phyloP scores from a whole-genome alignment of 2,329 filamentous ascomycete genomes.

The Penicillium hordei region DNA sequence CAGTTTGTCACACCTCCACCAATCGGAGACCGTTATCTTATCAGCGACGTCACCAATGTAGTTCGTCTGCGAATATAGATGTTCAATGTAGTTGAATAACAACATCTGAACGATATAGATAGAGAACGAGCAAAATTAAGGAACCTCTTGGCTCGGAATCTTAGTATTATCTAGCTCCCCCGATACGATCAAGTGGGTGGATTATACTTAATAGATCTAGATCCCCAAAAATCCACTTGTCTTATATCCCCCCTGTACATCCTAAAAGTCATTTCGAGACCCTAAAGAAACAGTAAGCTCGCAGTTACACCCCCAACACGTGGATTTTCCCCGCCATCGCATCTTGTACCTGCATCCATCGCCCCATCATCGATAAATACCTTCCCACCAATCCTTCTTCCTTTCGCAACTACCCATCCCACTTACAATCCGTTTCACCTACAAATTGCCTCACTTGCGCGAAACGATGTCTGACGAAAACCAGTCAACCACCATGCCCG shows the following conservation, averaged over 20 bases:
- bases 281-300: not conserved
- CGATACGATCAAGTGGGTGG: not conserved
- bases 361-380: not conserved
- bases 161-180: not conserved
- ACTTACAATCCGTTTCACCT: not conserved
- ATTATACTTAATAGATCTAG: not conserved
- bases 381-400: not conserved
- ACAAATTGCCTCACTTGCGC: not conserved
- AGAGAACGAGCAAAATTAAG: not conserved
- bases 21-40: slow-evolving; percentile 31
- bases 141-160: not conserved
- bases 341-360: slow-evolving; percentile 3
- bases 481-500: not conserved
- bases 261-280: not conserved
- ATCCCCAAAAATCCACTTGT: not conserved
- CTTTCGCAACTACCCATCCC: not conserved
- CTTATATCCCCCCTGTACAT: not conserved
- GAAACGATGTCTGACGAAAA: not conserved
- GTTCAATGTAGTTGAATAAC: slow-evolving; percentile 2
- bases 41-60: slow-evolving; percentile 23
- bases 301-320: not conserved
- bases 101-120: not conserved
- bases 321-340: not conserved
- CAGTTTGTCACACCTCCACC: slow-evolving; percentile 29
- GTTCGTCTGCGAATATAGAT: not conserved